phyloP scores from a whole-genome alignment of 2,329 filamentous ascomycete species.

The Neophaeococcomyces aloes region DNA sequence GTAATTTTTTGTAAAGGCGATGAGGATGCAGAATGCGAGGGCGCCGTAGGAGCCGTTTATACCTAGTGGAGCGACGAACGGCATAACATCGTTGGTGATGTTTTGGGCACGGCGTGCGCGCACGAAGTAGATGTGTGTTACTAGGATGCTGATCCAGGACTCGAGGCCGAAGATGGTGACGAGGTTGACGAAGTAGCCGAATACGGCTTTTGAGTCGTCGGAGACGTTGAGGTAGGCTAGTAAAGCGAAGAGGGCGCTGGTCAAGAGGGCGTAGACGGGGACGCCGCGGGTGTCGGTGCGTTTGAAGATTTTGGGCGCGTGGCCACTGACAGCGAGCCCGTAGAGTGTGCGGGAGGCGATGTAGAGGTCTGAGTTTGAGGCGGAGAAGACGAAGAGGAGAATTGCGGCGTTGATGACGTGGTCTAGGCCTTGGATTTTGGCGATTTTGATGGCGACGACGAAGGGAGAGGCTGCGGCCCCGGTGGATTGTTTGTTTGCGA shows the following conservation, averaged over 20 bases:
- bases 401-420: constrained; percentile 49
- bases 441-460: constrained; percentile 51
- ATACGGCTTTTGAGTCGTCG: constrained; percentile 47
- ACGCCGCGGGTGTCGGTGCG: constrained; percentile 62
- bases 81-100: constrained; percentile 45
- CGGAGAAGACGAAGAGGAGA: constrained; percentile 47
- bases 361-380: constrained; percentile 48
- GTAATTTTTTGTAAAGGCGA: constrained; percentile 75
- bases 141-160: constrained; percentile 58
- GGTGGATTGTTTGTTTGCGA: constrained; percentile 35
- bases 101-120: constrained; percentile 52
- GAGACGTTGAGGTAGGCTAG: constrained; percentile 59
- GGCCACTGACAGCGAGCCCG: constrained; percentile 59
- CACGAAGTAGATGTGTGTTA: constrained; percentile 58
- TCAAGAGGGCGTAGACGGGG: constrained; percentile 53
- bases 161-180: constrained; percentile 55
- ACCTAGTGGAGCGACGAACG: constrained; percentile 63
- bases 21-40: constrained; percentile 59
- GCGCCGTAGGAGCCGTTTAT: constrained; percentile 57
- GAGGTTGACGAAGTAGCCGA: constrained; percentile 57
- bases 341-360: constrained; percentile 50
- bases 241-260: constrained; percentile 52
- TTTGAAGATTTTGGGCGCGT: constrained; percentile 62
- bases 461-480: constrained; percentile 52
- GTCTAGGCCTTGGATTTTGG: constrained; percentile 44